Evolutionary conservation across 345 rosid species (phyloP).

Genomic region (Euphorbia tirucalli): DNA sequence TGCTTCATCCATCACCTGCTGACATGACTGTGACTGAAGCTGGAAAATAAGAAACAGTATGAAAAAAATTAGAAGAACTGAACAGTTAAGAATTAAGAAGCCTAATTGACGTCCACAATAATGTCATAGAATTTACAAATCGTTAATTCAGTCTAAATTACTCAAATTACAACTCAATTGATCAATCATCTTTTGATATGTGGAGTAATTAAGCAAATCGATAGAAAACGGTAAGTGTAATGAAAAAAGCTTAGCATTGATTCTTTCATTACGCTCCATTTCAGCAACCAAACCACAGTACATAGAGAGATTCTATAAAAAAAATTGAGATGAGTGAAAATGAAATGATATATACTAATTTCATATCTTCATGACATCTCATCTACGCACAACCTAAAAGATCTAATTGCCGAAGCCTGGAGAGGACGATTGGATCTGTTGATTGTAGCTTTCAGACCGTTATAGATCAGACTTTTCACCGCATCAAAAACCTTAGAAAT

Average conservation of each 20-base stretch:
- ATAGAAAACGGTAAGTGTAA: background rate
- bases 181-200: background rate
- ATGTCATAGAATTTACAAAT: background rate
- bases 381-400: too few relatives aligned
- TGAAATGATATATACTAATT: background rate
- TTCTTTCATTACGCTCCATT: background rate
- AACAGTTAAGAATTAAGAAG: background rate
- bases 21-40: constrained; percentile 48
- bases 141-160: background rate
- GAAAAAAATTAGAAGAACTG: background rate
- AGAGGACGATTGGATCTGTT: background rate
- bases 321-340: background rate
- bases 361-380: too few relatives aligned
- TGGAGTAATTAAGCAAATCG: background rate
- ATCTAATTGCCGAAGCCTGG: background rate
- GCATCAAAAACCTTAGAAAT: background rate
- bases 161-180: background rate
- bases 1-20: constrained; percentile 44
- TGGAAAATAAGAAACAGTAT: constrained; percentile 15
- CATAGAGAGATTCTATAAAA: background rate
- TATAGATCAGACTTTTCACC: background rate
- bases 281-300: background rate
- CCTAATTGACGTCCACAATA: background rate
- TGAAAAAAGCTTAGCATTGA: background rate
- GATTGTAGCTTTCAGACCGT: background rate